Conservation (phyloP, 495 filamentous ascomycete species). For the Tuber magnatum region DNA sequence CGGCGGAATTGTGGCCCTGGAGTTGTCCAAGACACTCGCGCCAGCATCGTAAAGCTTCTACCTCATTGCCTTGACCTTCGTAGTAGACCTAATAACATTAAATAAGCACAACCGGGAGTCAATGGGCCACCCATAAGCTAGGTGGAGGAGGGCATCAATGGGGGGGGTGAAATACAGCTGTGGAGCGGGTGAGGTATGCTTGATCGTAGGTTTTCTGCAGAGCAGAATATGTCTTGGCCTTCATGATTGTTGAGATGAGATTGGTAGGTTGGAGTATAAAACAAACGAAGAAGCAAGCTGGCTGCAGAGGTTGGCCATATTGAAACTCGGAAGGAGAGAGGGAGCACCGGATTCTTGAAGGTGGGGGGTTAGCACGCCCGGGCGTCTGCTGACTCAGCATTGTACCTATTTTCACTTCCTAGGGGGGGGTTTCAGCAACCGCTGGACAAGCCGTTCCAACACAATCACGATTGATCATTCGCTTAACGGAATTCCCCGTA, state of each 20-base stretch:
- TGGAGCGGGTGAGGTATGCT: slow-evolving; percentile 86
- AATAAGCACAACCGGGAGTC: slow-evolving; percentile 7
- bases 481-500: background rate
- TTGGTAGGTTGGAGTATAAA: background rate
- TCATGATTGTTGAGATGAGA: slow-evolving; percentile 55
- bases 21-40: slow-evolving; percentile 84
- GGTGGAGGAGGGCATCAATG: slow-evolving; percentile 2
- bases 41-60: slow-evolving; percentile 88
- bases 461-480: background rate
- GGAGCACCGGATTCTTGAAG: background rate
- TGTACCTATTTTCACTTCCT: background rate
- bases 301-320: slow-evolving; percentile 3
- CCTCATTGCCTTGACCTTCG: slow-evolving; percentile 70
- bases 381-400: background rate
- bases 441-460: background rate
- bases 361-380: background rate
- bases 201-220: slow-evolving; percentile 98
- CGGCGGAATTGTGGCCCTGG: slow-evolving; percentile 73
- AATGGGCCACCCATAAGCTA: background rate
- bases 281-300: slow-evolving; percentile 4
- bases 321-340: background rate
- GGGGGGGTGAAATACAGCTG: slow-evolving; percentile 54
- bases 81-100: slow-evolving; percentile 33
- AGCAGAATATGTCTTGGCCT: slow-evolving; percentile 66
- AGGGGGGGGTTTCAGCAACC: background rate